Percentiles rank a stretch among this genome's conserved stretches.
Evolutionary conservation across 805 yeast species (phyloP).

Genomic region (Pichia nakasei): DNA sequence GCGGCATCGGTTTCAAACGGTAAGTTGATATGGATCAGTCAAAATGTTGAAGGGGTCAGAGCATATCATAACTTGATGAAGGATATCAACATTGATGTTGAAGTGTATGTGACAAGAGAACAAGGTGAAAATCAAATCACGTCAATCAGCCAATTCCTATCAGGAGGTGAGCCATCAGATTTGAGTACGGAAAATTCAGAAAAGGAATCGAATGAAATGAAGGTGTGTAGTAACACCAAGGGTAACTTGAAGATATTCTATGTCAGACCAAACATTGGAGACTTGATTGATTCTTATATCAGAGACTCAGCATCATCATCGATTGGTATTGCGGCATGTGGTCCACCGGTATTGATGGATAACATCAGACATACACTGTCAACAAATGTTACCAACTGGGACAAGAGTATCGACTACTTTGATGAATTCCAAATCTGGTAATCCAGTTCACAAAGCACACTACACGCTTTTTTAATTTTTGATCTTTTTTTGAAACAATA

Average conservation of each 20-base stretch:
- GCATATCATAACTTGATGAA: slow-evolving; percentile 31
- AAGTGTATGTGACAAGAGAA: slow-evolving; percentile 32
- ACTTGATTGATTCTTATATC: slow-evolving; percentile 26
- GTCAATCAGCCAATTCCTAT: background rate
- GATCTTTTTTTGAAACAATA: background rate
- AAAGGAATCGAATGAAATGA: background rate
- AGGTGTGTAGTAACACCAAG: background rate
- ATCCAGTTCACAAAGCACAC: background rate
- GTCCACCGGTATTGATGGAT: slow-evolving; percentile 32
- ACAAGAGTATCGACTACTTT: slow-evolving; percentile 7
- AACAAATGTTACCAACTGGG: background rate
- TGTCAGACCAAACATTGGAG: slow-evolving; percentile 33
- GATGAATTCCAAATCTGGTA: slow-evolving; percentile 8
- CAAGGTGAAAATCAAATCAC: background rate
- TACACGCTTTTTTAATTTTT: background rate
- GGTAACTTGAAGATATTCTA: background rate
- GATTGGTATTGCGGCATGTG: slow-evolving; percentile 37
- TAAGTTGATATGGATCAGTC: slow-evolving; percentile 53
- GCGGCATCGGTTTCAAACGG: slow-evolving; percentile 27
- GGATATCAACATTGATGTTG: slow-evolving; percentile 21
- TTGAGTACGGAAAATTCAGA: slow-evolving; percentile 4
- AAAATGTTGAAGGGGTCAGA: slow-evolving; percentile 37
- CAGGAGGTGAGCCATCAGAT: background rate
- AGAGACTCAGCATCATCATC: slow-evolving; percentile 26
- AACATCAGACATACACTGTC: slow-evolving; percentile 1